These are phyloP conservation scores for Excoecaria cochinchinensis DNA, from an alignment of 345 rosid genomes.

Conservation along the genomic window DNA sequence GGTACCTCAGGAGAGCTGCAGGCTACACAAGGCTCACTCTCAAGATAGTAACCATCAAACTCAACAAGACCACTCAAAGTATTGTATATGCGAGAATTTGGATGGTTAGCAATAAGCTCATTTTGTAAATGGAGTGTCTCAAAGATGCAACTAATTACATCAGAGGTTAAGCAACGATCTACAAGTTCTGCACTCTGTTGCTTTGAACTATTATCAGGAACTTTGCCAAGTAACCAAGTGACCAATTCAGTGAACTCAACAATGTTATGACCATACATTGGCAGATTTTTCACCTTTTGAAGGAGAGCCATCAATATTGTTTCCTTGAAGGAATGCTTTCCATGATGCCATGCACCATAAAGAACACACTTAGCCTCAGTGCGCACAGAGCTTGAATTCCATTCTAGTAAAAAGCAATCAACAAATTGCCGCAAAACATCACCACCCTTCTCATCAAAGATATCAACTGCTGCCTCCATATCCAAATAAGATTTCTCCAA, in stretches of 20 bases:
- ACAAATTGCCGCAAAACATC: slow-evolving; percentile 84
- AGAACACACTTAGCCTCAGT: slow-evolving; percentile 83
- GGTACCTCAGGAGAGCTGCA: slow-evolving; percentile 99
- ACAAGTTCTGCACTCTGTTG: slow-evolving; percentile 63
- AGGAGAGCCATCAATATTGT: slow-evolving; percentile 59
- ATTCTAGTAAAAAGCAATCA: slow-evolving; percentile 86
- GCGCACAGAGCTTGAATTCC: slow-evolving; percentile 97
- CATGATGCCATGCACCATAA: slow-evolving; percentile 97
- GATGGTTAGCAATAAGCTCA: slow-evolving; percentile 98
- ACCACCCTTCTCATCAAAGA: slow-evolving; percentile 67
- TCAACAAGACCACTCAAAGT: slow-evolving; percentile 91
- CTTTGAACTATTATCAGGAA: slow-evolving; percentile 72
- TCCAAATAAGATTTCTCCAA: slow-evolving; percentile 80
- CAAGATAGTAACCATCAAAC: slow-evolving; percentile 98
- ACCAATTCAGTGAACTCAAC: slow-evolving; percentile 90
- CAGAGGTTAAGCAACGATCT: slow-evolving; percentile 76
- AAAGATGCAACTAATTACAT: slow-evolving; percentile 72
- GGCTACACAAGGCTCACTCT: slow-evolving; percentile 98
- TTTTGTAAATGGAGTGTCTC: slow-evolving; percentile 92
- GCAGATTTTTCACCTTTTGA: slow-evolving; percentile 66
- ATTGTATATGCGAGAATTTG: slow-evolving; percentile 93
- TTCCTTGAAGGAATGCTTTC: slow-evolving; percentile 76
- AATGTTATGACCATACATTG: slow-evolving; percentile 95
- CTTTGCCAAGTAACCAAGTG: slow-evolving; percentile 73
- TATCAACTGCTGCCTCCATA: slow-evolving; percentile 81